Base-by-base conservation (phyloP, 495 filamentous ascomycete genomes). In the Aspergillus baeticus region DNA sequence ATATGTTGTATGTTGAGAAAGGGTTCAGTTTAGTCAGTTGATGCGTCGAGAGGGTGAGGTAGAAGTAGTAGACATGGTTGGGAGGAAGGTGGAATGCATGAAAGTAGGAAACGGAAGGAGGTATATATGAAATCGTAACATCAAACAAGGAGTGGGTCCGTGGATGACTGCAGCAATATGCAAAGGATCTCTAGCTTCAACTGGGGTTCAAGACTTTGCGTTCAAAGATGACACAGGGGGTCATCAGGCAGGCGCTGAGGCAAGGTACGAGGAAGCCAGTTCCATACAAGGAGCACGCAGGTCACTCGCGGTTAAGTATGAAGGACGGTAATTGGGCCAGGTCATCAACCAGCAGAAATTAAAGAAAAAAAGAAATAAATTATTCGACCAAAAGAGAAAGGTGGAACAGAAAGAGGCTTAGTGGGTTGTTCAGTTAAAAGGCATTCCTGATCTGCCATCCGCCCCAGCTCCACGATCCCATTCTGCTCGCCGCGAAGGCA, bases 381-480 rank as follows among this genome's bases (percentile, higher is more conserved):
- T 48, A 23, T 17, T 41, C 17, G 59, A 46, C 55, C 52, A 54
- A 57, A 57, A 39, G 49, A 38, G 51, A 54, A 14, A 29, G 34
- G 56, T 59, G 56, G 54, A 54, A 61, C 55, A 37, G 21, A 54
- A 48, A 26, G 43, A 48, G 53, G 13, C 41, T 43, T 22, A 8
- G 41, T 23, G 41, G 41, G 18, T 15, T 42, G 39, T 42, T 11
- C 48, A 51, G 20, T 15, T 14, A 1, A 18, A 38, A 46, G n/a
- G 37, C 62, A 55, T 55, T 26, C 60, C 58, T 61, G 69, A 75
- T 75, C 72, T 72, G 63, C 63, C 66, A 69, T 66, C 70, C 68
- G 68, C 64, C 64, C 70, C 63, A 67, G 62, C 58, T 71, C 66
- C 69, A 72, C 68, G 72, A 74, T 74, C 63, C 66, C 68, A 42